These are phyloP conservation scores for Ceratocystis huliohia DNA, from an alignment of 2,329 filamentous ascomycete species.

Conservation along the genomic window DNA sequence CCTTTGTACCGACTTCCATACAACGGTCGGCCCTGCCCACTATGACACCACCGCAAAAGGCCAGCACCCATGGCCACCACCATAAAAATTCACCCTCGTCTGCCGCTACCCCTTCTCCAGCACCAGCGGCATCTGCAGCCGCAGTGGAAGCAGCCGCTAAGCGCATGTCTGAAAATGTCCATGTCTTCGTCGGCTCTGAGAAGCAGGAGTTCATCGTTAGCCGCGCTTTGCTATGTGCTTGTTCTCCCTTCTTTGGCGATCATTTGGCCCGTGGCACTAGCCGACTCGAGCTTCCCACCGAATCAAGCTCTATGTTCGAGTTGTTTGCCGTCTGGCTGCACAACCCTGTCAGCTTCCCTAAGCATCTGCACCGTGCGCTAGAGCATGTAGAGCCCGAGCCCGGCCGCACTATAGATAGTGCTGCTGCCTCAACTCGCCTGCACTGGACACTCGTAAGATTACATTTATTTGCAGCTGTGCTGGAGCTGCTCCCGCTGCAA, in stretches of 20 bases:
- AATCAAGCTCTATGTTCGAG: conserved; percentile 41
- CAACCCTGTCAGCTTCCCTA: conserved; percentile 28
- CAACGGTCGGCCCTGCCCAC: conserved; percentile 8
- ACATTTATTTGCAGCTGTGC: conserved; percentile 44
- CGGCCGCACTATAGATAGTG: conserved; percentile 22
- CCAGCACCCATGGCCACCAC: not conserved
- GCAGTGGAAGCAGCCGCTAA: not conserved
- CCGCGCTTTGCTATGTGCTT: conserved; percentile 35
- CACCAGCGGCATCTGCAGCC: not conserved
- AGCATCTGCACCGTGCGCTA: conserved; percentile 34
- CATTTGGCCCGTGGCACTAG: conserved; percentile 32
- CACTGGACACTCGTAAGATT: conserved; percentile 46
- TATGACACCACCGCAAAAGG: conserved; percentile 4
- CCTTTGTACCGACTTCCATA: not conserved
- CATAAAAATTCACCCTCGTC: not conserved
- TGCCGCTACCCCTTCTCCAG: not conserved
- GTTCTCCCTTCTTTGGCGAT: conserved; percentile 38
- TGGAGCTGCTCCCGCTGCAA: conserved; percentile 39
- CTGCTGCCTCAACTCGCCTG: conserved; percentile 30
- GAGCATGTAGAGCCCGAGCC: conserved; percentile 22
- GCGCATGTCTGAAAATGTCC: conserved; percentile 25
- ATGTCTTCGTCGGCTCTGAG: conserved; percentile 33
- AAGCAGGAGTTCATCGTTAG: conserved; percentile 33
- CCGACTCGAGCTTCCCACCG: conserved; percentile 33
- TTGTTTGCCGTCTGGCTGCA: conserved; percentile 41